phyloP scores from a whole-genome alignment of 108 stramenopile species.

The Licmophora abbreviata region DNA sequence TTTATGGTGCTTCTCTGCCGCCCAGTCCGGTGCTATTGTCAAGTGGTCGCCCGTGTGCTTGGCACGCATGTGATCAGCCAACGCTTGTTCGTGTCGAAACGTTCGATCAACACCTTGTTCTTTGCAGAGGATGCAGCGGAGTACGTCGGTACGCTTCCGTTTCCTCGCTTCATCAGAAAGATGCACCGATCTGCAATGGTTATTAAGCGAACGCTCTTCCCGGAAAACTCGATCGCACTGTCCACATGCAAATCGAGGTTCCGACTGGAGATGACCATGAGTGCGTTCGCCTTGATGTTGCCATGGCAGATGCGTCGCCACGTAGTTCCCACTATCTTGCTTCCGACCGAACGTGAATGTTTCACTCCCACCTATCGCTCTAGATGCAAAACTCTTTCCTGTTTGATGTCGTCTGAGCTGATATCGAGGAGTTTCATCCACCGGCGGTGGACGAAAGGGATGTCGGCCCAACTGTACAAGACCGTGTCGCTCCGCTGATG shows the following conservation, averaged over 20 bases:
- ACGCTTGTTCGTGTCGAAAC: constrained; percentile 48
- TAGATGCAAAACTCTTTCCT: constrained; percentile 67
- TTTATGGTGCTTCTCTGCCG: background rate
- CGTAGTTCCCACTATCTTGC: constrained; percentile 10
- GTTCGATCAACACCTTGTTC: constrained; percentile 8
- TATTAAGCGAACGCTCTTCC: constrained; percentile 62
- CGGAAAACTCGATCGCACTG: constrained; percentile 53
- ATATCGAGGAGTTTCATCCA: constrained; percentile 23
- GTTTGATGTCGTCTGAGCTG: constrained; percentile 72
- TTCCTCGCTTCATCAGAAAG: constrained; percentile 15
- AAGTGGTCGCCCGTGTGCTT: constrained; percentile 60
- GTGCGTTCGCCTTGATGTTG: background rate
- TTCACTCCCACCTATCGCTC: constrained; percentile 47
- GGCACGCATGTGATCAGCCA: constrained; percentile 55
- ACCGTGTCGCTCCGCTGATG: constrained; percentile 51
- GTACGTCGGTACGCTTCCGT: constrained; percentile 8
- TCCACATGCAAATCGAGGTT: constrained; percentile 29
- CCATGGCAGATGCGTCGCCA: constrained; percentile 23
- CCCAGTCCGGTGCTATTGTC: constrained; percentile 67
- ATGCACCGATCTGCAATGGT: constrained; percentile 42
- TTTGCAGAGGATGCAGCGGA: background rate
- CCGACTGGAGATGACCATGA: background rate
- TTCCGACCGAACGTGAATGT: constrained; percentile 55
- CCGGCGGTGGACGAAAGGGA: constrained; percentile 50
- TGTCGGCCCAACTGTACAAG: constrained; percentile 38